phyloP scores from a whole-genome alignment of 805 yeast species.

The Cyberlindnera galapagoensis region DNA sequence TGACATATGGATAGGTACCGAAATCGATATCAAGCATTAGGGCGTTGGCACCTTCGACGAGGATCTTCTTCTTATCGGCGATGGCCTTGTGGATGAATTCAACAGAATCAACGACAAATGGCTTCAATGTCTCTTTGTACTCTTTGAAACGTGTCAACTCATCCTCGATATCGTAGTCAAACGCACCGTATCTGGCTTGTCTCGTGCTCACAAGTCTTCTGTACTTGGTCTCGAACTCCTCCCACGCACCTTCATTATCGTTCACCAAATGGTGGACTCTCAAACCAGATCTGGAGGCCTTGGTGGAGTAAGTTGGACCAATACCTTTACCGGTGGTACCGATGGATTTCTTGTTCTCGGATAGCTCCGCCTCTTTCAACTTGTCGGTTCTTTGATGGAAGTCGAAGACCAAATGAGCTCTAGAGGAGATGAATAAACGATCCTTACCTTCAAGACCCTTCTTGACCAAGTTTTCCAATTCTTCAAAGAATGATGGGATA shows the following conservation, averaged over 20 bases:
- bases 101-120: conserved; percentile 92
- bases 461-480: conserved; percentile 69
- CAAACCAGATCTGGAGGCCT: conserved; percentile 93
- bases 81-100: conserved; percentile 77
- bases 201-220: conserved; percentile 74
- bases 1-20: conserved; percentile 97
- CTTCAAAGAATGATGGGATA: conserved; percentile 86
- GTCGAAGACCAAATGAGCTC: conserved; percentile 96
- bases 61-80: conserved; percentile 69
- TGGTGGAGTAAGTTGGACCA: conserved; percentile 96
- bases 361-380: conserved; percentile 85
- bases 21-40: conserved; percentile 95
- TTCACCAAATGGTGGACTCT: conserved; percentile 94
- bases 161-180: conserved; percentile 76
- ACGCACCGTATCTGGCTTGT: conserved; percentile 86
- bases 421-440: conserved; percentile 80
- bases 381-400: conserved; percentile 98
- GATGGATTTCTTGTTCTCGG: conserved; percentile 65
- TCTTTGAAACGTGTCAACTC: conserved; percentile 74
- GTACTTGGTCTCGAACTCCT: conserved; percentile 74
- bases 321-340: conserved; percentile 99
- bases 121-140: conserved; percentile 68
- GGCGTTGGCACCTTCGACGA: conserved; percentile 98
- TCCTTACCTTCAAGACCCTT: conserved; percentile 65
- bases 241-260: conserved; percentile 89